phyloP scores from a whole-genome alignment of 345 rosid genomes.

The Lepidium aucheri region DNA sequence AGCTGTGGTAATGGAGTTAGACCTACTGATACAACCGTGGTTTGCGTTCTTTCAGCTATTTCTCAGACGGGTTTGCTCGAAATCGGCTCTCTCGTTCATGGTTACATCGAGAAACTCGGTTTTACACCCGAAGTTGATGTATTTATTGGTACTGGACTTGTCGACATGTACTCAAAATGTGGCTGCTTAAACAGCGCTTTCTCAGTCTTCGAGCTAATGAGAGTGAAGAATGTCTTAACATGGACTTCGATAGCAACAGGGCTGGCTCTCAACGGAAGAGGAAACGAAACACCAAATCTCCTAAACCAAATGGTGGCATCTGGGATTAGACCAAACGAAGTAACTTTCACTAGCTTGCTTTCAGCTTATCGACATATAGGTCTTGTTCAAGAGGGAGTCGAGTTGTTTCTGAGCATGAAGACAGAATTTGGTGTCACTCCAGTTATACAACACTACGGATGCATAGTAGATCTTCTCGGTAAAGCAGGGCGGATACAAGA shows the following conservation, averaged over 20 bases:
- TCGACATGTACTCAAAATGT: slow-evolving; percentile 62
- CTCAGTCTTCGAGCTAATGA: slow-evolving; percentile 34
- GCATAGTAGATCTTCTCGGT: slow-evolving; percentile 50
- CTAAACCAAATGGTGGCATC: slow-evolving; percentile 32
- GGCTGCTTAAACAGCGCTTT: slow-evolving; percentile 40
- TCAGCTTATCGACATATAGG: slow-evolving; percentile 53
- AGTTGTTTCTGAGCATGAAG: slow-evolving; percentile 37
- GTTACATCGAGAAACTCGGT: slow-evolving; percentile 43
- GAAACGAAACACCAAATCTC: slow-evolving; percentile 36
- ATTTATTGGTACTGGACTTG: slow-evolving; percentile 51
- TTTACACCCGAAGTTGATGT: slow-evolving; percentile 41
- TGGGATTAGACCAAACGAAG: slow-evolving; percentile 42
- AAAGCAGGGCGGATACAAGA: slow-evolving; percentile 42
- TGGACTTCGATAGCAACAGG: slow-evolving; percentile 65
- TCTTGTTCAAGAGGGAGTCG: slow-evolving; percentile 45
- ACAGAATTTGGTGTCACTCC: slow-evolving; percentile 32
- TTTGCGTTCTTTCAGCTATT: slow-evolving; percentile 51
- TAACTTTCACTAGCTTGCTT: slow-evolving; percentile 57
- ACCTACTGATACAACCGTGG: slow-evolving; percentile 54
- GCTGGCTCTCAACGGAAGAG: slow-evolving; percentile 56
- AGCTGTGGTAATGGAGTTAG: slow-evolving; percentile 23
- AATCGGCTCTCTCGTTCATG: slow-evolving; percentile 47
- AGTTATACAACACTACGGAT: slow-evolving; percentile 37
- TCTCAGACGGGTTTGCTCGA: slow-evolving; percentile 43
- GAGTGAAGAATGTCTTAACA: slow-evolving; percentile 43